These are phyloP conservation scores for Leishmania amazonensis DNA, from an alignment of 208 protist genomes.

Conservation along the genomic window DNA sequence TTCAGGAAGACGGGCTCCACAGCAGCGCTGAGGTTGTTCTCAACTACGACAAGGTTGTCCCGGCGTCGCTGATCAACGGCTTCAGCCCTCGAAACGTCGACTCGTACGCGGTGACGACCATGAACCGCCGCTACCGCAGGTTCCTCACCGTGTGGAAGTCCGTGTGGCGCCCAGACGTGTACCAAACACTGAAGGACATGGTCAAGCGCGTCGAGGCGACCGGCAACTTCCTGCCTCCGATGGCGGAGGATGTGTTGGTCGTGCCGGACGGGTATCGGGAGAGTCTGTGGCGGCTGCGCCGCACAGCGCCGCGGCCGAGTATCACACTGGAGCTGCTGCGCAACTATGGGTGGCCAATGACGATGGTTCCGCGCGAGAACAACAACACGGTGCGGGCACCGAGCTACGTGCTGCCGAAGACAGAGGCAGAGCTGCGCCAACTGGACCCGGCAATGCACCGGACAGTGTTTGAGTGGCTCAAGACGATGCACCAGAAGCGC, in stretches of 20 bases:
- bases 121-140: slow-evolving; percentile 41
- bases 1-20: slow-evolving; percentile 28
- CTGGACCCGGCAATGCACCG: slow-evolving; percentile 82
- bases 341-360: slow-evolving; percentile 56
- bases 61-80: slow-evolving; percentile 58
- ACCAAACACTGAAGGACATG: slow-evolving; percentile 55
- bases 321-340: slow-evolving; percentile 70
- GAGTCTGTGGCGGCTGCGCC: slow-evolving; percentile 76
- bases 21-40: slow-evolving; percentile 15
- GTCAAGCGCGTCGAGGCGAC: slow-evolving; percentile 46
- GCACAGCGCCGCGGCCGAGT: slow-evolving; percentile 55
- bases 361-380: slow-evolving; percentile 23
- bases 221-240: slow-evolving; percentile 52
- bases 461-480: slow-evolving; percentile 58
- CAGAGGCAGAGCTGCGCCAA: slow-evolving; percentile 40
- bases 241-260: slow-evolving; percentile 47
- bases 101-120: slow-evolving; percentile 23
- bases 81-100: slow-evolving; percentile 23
- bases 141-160: slow-evolving; percentile 61
- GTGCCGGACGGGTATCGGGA: slow-evolving; percentile 72
- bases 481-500: slow-evolving; percentile 45
- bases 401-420: slow-evolving; percentile 43
- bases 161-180: slow-evolving; percentile 73
- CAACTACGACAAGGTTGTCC: slow-evolving; percentile 53
- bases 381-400: slow-evolving; percentile 43